Evolutionary conservation across 352 stramenopile genomes (phyloP), one percentile per base, ranked within the genome.

Genomic region (Globisporangium mamillatum): DNA sequence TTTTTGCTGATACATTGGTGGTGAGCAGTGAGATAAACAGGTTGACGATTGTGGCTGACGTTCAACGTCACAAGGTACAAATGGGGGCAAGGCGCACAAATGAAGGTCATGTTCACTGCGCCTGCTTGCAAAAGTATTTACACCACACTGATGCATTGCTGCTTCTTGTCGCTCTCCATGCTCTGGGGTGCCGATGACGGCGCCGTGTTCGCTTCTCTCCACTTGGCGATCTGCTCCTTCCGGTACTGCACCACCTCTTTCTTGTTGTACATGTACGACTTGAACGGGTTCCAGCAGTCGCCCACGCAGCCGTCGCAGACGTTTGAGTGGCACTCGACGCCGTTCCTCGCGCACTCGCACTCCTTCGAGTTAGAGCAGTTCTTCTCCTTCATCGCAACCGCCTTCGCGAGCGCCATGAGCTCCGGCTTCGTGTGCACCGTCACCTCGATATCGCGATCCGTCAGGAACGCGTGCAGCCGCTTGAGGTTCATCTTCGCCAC

Each of bases 401-500:
- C 74, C 64, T 92, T 92, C 41, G 88, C 88, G 2, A 75, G 70
- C 20, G 82, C 77, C 70, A 95, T 71, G 4, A 95, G 73, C 73
- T 92, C 78, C 0, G 80, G 76, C 69, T 93, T 93, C n/a, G 64
- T 77, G 58, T 81, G 71, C 50, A 74, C 78, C 0, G 74, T 62
- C n/a, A 84, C 70, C 5, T 76, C 73, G 9, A 92, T 73, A 52
- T 82, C 75, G 44, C 81, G 79, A 36, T 86, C 84, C 16, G 78
- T 73, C 16, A 95, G 71, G 61, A 93, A 95, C 5, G 63, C 66
- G 36, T 84, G 80, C 27, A 95, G 75, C 59, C 91, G 91, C 67
- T 93, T 93, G 8, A 90, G 76, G 58, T 91, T 91, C 88, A 95
- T 95, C 70, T 93, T 93, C 68, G 67, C 63, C 52, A 95, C 88